A percentile compares a stretch with the other conserved stretches of the same genome.
phyloP scores from a whole-genome alignment of 1,139 yeast genomes.

The Magnusiomyces fungicola region DNA sequence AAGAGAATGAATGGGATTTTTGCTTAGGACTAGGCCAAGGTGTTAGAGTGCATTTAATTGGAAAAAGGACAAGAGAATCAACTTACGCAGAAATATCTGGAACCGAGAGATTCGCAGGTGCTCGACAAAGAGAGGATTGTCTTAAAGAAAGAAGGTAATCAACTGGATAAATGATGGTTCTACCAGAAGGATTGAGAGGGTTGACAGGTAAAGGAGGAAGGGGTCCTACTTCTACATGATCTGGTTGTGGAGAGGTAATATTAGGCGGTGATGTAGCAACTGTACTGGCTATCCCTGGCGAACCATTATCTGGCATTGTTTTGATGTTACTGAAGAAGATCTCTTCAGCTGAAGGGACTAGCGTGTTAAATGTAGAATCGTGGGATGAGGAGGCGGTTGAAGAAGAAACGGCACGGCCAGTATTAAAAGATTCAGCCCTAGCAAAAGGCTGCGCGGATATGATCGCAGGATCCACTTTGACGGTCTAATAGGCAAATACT shows the following conservation, averaged over 20 bases:
- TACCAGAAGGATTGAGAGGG: conserved; percentile 12
- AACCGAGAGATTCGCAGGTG: conserved; percentile 8
- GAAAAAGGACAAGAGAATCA: not conserved
- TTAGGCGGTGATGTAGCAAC: not conserved
- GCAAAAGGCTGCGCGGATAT: conserved; percentile 11
- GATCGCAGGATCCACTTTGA: conserved; percentile 15
- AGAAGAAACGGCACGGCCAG: not conserved
- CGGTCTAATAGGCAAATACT: not conserved
- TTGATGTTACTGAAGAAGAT: not conserved
- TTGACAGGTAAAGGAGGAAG: not conserved
- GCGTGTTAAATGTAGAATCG: not conserved
- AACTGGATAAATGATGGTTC: conserved; percentile 6
- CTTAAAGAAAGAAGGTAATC: conserved; percentile 7
- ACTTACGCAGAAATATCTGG: conserved; percentile 14
- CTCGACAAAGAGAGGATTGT: conserved; percentile 9
- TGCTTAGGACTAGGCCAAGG: not conserved
- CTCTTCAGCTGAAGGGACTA: not conserved
- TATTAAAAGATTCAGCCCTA: conserved; percentile 4
- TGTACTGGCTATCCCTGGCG: not conserved
- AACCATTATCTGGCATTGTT: not conserved
- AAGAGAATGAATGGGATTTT: not conserved
- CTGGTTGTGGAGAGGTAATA: not conserved
- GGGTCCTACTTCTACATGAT: not conserved
- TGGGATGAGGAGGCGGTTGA: not conserved
- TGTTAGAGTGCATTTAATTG: not conserved